A percentile compares a stretch with the other conserved stretches of the same genome.
Evolutionary conservation across 2,329 filamentous ascomycete genomes (phyloP).

Genomic region (Nannizzia gypsea): DNA sequence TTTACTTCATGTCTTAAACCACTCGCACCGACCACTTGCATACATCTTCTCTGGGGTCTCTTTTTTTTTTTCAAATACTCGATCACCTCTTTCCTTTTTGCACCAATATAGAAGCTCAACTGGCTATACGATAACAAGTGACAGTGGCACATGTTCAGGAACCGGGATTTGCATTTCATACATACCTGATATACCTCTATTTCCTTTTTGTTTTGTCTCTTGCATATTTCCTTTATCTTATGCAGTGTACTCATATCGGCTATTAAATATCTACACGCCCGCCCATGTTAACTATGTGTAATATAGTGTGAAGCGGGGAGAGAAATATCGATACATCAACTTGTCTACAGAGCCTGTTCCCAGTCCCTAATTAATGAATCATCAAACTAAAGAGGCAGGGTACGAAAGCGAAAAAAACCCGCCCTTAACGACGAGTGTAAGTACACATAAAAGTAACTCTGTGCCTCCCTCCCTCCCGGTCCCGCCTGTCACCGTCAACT

Average conservation of each 20-base stretch:
- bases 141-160: not conserved
- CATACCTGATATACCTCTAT: too few species aligned
- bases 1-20: too few species aligned
- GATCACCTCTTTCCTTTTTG: not conserved
- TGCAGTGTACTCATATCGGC: not conserved
- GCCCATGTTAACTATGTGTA: not conserved
- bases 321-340: not conserved
- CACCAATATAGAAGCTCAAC: not conserved
- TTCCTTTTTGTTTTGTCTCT: too few species aligned
- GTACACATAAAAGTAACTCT: too few species aligned
- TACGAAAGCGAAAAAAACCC: not conserved
- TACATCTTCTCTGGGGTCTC: not conserved
- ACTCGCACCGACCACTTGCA: not conserved
- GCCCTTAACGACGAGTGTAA: not conserved
- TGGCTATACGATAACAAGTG: not conserved
- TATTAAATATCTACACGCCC: not conserved
- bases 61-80: not conserved
- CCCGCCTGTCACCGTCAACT: too few species aligned
- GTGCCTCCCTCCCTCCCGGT: too few species aligned
- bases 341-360: not conserved
- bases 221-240: too few species aligned
- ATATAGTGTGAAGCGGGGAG: not conserved
- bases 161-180: not conserved
- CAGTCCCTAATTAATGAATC: not conserved
- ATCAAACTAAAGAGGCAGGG: not conserved